Evolutionary conservation across 2,329 filamentous ascomycete genomes (phyloP).

Genomic region (Chaetoscypha palmicola): DNA sequence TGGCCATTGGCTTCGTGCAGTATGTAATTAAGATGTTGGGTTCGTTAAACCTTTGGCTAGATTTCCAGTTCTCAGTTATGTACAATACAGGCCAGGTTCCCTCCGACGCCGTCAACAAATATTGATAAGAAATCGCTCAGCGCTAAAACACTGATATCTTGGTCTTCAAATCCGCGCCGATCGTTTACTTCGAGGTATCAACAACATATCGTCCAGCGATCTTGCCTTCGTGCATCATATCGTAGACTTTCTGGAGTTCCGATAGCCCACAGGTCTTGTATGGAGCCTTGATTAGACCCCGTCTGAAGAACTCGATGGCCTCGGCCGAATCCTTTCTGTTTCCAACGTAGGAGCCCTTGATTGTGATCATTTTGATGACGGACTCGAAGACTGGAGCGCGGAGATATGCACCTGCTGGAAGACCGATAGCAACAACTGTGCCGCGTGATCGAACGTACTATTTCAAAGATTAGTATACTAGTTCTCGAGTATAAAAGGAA

Average conservation of each 20-base stretch:
- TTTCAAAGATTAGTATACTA: slow-evolving; percentile 5
- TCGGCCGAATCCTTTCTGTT: slow-evolving; percentile 84
- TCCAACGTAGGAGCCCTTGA: slow-evolving; percentile 90
- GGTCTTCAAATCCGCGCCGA: background rate
- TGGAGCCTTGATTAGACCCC: slow-evolving; percentile 74
- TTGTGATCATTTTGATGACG: slow-evolving; percentile 83
- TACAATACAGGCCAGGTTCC: no score
- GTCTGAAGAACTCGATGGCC: slow-evolving; percentile 81
- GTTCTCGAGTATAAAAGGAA: slow-evolving; percentile 28
- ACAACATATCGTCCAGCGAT: slow-evolving; percentile 76
- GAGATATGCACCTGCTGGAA: slow-evolving; percentile 74
- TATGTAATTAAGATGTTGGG: no score
- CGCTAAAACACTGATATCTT: background rate
- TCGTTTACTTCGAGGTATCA: slow-evolving; percentile 59
- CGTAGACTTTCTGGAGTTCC: slow-evolving; percentile 73
- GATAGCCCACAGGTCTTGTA: slow-evolving; percentile 79
- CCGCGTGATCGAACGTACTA: slow-evolving; percentile 78
- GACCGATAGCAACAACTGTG: slow-evolving; percentile 79
- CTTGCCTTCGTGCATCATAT: slow-evolving; percentile 62
- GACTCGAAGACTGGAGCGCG: slow-evolving; percentile 83
- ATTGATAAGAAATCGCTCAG: background rate
- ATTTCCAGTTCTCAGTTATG: no score
- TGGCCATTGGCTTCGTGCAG: background rate
- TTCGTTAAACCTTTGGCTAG: no score
- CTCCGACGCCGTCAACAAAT: no score